phyloP scores from a whole-genome alignment of 163 green algal genomes.

The Chlamydomonas reinhardtii region DNA sequence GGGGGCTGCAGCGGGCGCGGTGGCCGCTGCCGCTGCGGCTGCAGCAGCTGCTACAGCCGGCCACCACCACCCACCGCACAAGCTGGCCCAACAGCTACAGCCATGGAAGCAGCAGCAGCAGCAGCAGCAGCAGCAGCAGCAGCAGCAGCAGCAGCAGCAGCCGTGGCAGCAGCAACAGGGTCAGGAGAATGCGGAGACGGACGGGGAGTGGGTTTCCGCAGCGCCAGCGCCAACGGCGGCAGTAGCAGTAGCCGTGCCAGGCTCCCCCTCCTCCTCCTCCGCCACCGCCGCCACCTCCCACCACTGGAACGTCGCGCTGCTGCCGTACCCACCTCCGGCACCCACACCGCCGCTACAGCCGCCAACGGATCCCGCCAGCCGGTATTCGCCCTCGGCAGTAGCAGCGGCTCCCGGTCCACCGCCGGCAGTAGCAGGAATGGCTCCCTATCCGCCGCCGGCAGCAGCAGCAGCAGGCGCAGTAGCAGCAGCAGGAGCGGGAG shows the following conservation, averaged over 20 bases:
- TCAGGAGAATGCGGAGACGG: too few relatives aligned
- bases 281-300: background rate
- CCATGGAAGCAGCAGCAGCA: background rate
- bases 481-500: too few relatives aligned
- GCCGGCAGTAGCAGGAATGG: background rate
- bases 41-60: background rate
- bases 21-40: too few relatives aligned
- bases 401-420: too few relatives aligned
- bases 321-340: too few relatives aligned
- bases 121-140: background rate
- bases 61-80: background rate
- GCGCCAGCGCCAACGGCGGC: background rate
- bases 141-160: too few relatives aligned
- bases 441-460: background rate
- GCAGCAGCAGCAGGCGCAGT: background rate
- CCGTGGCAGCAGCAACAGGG: too few relatives aligned
- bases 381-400: too few relatives aligned
- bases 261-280: constrained; percentile 10
- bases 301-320: too few relatives aligned
- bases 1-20: too few relatives aligned
- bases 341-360: too few relatives aligned
- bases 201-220: background rate
- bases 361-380: too few relatives aligned
- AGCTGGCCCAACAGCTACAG: background rate
- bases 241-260: background rate